Evolutionary conservation across 495 filamentous ascomycete species (phyloP), one percentile per base, ranked within the genome.

Genomic region (Patellaria atrata): DNA sequence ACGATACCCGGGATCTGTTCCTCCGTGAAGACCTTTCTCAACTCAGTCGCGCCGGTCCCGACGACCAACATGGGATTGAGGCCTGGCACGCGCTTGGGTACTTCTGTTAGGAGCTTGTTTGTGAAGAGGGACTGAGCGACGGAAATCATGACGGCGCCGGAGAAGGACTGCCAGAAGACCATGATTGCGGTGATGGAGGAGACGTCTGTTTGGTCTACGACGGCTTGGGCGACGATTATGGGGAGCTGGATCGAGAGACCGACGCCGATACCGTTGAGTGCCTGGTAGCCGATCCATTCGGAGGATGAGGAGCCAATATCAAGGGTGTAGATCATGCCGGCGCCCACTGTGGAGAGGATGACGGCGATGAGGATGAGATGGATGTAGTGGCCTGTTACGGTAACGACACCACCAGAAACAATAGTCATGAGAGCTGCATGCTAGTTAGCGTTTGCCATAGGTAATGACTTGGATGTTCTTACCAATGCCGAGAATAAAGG

Each of bases 1-100:
- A 79, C 28, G 12, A 79, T 59, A 2, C 59, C 65, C 0, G 57
- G 54, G 3, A 82, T 16, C 22, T 63, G 33, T 1, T 60, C 54
- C 3, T 47, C 29, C 0, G 56, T 22, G 41, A 77, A 69, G 0
- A 63, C 56, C 5, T 52, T 37, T 3, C 61, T 59, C 3, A 79
- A 35, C 20, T 67, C 51, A 0, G 65, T 60, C 0, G 71, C 73
- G 5, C 73, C 71, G 1, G 63, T 64, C 4, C 32, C 42, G 8
- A 71, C 38, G 4, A 72, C 58, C 0, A 47, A 7, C 0, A 12
- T 16, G 0, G 67, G 60, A 43, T 62, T 44, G 21, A 73, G 50
- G 7, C 25, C 39, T 0, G 69, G 67, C 5, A 59, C 64, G 3
- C 38, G 48, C 26, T 31, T 21, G 2, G 30, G 31, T 11, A 46